Conservation (phyloP, 352 stramenopile species). For the Globisporangium middletonii region DNA sequence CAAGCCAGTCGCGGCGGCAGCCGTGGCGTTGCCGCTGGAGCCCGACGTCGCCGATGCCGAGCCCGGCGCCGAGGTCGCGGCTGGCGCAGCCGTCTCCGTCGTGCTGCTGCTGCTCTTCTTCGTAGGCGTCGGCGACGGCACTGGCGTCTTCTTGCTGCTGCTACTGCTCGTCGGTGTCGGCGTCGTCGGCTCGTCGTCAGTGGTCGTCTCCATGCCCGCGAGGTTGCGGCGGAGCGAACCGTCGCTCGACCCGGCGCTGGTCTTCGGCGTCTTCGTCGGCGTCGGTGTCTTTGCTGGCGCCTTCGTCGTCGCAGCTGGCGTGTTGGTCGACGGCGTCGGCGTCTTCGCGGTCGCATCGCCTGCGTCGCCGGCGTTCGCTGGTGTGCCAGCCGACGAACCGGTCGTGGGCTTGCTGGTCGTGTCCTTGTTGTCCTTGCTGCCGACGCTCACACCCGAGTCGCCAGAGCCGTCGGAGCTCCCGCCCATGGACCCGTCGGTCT, state of each 20-base stretch:
- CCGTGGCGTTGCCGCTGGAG: slow-evolving; percentile 8
- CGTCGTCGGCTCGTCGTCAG: background rate
- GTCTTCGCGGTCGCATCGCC: slow-evolving; percentile 15
- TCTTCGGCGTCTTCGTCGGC: slow-evolving; percentile 3
- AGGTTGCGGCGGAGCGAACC: slow-evolving; percentile 4
- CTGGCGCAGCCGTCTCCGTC: background rate
- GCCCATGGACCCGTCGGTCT: slow-evolving; percentile 3
- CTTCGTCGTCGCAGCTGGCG: slow-evolving; percentile 18
- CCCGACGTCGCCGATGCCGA: slow-evolving; percentile 7
- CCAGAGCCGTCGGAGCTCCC: slow-evolving; percentile 13
- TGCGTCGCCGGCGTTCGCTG: slow-evolving; percentile 4
- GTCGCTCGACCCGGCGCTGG: slow-evolving; percentile 4
- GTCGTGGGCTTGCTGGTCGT: slow-evolving; percentile 3
- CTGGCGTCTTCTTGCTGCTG: slow-evolving; percentile 20
- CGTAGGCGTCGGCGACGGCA: slow-evolving; percentile 4
- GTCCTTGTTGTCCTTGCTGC: slow-evolving; percentile 13
- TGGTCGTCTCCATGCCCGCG: slow-evolving; percentile 3
- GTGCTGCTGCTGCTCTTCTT: slow-evolving; percentile 5
- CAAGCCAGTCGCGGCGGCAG: slow-evolving; percentile 18
- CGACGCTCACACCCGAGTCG: slow-evolving; percentile 12
- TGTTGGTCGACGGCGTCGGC: slow-evolving; percentile 20
- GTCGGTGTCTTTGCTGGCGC: slow-evolving; percentile 15
- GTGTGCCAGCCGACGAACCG: background rate
- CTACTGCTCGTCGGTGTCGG: slow-evolving; percentile 9
- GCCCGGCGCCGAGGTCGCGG: background rate